Conservation (phyloP, 352 stramenopile species). For the Phytophthora melonis region DNA sequence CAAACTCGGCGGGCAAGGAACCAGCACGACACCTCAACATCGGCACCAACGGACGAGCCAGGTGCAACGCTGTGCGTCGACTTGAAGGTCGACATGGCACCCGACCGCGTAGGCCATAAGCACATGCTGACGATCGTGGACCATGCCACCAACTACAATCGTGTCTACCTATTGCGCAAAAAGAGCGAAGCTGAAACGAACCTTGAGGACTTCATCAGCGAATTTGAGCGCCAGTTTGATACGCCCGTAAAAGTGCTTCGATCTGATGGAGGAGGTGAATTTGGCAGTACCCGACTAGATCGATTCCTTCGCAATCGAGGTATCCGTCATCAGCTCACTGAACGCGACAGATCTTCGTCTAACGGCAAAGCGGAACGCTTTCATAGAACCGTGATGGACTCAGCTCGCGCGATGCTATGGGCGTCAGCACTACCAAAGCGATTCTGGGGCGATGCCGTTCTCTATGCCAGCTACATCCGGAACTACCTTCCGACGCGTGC, state of each 20-base stretch:
- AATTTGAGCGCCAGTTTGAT: slow-evolving; percentile 15
- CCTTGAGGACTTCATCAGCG: slow-evolving; percentile 3
- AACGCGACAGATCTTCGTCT: slow-evolving; percentile 7
- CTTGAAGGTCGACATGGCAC: slow-evolving; percentile 16
- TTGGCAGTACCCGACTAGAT: slow-evolving; percentile 5
- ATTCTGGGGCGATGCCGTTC: slow-evolving; percentile 18
- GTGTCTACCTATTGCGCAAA: not conserved
- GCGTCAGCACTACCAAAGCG: slow-evolving; percentile 4
- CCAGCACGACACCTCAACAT: slow-evolving; percentile 7
- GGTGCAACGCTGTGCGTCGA: slow-evolving; percentile 17
- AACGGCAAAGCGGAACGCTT: slow-evolving; percentile 15
- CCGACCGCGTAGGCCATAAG: slow-evolving; percentile 8
- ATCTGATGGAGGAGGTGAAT: slow-evolving; percentile 6
- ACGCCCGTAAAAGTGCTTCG: not conserved
- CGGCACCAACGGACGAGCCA: slow-evolving; percentile 10
- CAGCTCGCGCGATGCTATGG: slow-evolving; percentile 18
- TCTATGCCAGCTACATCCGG: slow-evolving; percentile 12
- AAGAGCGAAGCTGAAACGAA: not conserved
- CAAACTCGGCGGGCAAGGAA: slow-evolving; percentile 17
- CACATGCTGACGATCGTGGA: slow-evolving; percentile 17
- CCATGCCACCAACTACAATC: too few relatives aligned
- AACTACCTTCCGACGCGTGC: slow-evolving; percentile 10
- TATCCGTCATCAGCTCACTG: not conserved
- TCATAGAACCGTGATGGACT: slow-evolving; percentile 18
- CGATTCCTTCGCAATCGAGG: slow-evolving; percentile 14